Evolutionary conservation across 371 early-diverging fungal species (phyloP).

Genomic region (Blastocladiella emersonii): DNA sequence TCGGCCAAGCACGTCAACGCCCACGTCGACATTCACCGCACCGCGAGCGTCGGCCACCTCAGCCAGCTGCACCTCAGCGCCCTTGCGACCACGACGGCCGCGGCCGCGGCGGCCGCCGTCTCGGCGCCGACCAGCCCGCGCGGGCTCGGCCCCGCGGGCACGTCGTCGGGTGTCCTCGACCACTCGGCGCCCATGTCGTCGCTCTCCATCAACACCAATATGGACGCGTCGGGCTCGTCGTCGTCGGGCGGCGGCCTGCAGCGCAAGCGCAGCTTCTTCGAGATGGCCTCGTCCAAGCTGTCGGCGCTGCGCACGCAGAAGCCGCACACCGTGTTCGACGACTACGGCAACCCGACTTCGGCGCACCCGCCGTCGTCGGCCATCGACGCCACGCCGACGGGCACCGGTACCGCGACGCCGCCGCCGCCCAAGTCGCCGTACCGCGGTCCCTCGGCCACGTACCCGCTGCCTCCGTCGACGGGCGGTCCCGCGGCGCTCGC

Average conservation of each 20-base stretch:
- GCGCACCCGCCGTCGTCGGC: neutral
- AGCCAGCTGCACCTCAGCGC: too few species aligned
- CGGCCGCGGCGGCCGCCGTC: neutral
- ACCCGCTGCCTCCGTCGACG: neutral
- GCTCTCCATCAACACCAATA: neutral
- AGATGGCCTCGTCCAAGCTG: neutral
- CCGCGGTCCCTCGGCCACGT: neutral
- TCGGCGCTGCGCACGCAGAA: conserved; percentile 2
- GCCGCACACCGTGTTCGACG: conserved; percentile 4
- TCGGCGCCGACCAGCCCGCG: neutral
- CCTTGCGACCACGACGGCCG: neutral
- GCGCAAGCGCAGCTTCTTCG: neutral
- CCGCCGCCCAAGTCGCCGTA: neutral
- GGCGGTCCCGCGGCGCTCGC: neutral
- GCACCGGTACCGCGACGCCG: neutral
- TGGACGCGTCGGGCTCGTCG: neutral
- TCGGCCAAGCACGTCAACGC: conserved; percentile 22
- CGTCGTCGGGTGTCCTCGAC: too few species aligned
- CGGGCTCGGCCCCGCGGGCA: too few species aligned
- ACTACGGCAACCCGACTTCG: neutral
- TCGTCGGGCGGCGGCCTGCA: too few species aligned
- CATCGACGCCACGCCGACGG: neutral
- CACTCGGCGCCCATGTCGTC: too few species aligned
- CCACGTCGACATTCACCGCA: neutral
- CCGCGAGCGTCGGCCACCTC: too few species aligned